phyloP scores from a whole-genome alignment of 306 rosid genomes.

The Crotalaria pallida region DNA sequence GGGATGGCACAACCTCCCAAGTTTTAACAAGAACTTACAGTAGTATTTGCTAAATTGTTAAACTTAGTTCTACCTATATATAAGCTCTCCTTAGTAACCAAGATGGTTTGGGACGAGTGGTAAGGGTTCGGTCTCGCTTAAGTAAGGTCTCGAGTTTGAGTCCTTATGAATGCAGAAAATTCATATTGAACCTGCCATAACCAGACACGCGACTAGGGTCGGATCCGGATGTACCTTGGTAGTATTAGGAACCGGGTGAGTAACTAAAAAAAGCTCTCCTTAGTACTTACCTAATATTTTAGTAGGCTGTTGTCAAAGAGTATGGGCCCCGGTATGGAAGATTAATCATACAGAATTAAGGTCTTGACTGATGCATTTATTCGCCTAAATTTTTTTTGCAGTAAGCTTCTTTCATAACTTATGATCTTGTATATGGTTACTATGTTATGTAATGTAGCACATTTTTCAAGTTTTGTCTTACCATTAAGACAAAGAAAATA shows the following conservation, averaged over 20 bases:
- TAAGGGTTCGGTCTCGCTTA: too few species aligned
- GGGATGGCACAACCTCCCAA: not conserved
- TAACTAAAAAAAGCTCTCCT: too few species aligned
- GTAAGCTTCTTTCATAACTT: constrained; percentile 14
- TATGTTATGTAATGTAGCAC: constrained; percentile 1
- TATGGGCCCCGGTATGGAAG: not conserved
- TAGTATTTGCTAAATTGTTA: not conserved
- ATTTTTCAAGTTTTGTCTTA: constrained; percentile 20
- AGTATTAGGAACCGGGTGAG: too few species aligned
- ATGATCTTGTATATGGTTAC: constrained; percentile 16
- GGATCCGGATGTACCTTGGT: too few species aligned
- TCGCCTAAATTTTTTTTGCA: not conserved
- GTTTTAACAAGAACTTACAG: not conserved
- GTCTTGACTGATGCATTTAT: constrained; percentile 9
- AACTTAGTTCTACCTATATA: not conserved
- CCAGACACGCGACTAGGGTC: too few species aligned
- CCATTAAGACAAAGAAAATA: not conserved
- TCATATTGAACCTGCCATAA: too few species aligned
- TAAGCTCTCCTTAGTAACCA: not conserved
- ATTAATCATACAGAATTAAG: not conserved
- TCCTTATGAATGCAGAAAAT: too few species aligned
- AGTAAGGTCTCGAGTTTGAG: too few species aligned
- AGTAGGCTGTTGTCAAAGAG: constrained; percentile 6
- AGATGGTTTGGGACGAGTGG: too few species aligned
- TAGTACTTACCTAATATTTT: not conserved